Base-by-base conservation (phyloP, 1,284 basidiomycete genomes). In the Kalmanozyma brasiliensis region DNA sequence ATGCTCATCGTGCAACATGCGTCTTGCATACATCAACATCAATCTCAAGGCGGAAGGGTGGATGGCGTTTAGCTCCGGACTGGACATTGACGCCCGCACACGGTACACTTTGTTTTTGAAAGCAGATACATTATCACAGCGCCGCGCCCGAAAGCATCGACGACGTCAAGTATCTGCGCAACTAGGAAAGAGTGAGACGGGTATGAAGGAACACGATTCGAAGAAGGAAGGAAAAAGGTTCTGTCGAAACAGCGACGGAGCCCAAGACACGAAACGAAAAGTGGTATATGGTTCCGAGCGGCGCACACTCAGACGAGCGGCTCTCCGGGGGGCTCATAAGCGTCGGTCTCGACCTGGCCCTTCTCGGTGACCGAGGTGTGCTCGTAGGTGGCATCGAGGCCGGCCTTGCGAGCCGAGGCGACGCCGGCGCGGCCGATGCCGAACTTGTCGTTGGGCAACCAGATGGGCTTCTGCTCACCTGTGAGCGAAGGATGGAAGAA, bases 371-470 rank as follows among this genome's bases (percentile, higher is more conserved):
- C 56, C 44, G 63, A 56, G 26, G 78, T 77, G 51, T 76, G 63
- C 48, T 70, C 57, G 46, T 55, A 69, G 22, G 79, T 81, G 23
- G 78, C 64, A 16, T 71, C 59, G 51, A 80, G 61, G 24, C 77
- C 78, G 22, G 70, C 76, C 53, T 70, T 62, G 47, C 68, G 65
- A 38, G 77, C 78, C n/a, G 66, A 62, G 9, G 62, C 62, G 49
- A 70, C 73, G 37, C 70, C 70, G 11, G 76, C 66, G 37, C 66
- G 64, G 20, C 79, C 79, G 16, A 82, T 74, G 34, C 79, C 80
- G 23, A 70, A 74, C 47, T 66, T 58, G 72, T 82, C 80, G 59
- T 80, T 74, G 51, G 80, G 78, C 49, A 80, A 56, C 80, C 80
- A 82, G 52, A 80, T 67, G 24, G 70, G 63, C 41, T 71, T 58